Percentiles rank a stretch among this genome's conserved stretches.
phyloP scores from a whole-genome alignment of 2,329 filamentous ascomycete genomes.

The Ceratocystis albifundus region DNA sequence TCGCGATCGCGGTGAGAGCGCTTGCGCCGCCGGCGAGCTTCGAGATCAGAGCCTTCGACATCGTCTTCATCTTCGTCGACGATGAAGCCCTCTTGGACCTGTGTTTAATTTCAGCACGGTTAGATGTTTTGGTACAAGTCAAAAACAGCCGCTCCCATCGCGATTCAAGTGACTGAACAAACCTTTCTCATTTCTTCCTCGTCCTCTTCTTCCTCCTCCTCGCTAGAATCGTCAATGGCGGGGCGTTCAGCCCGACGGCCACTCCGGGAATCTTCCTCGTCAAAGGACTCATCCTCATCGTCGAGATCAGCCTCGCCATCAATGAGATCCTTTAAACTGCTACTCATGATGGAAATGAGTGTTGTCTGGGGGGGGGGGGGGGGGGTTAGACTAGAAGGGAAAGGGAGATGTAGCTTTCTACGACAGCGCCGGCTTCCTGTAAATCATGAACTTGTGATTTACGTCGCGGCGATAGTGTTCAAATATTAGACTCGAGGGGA shows the following conservation, averaged over 20 bases:
- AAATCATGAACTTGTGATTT: not conserved
- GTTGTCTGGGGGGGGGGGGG: too few relatives aligned
- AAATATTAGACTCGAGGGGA: not conserved
- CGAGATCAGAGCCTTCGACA: constrained; percentile 50
- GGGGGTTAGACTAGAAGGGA: not conserved
- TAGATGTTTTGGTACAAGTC: constrained; percentile 10
- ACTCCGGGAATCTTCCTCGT: constrained; percentile 53
- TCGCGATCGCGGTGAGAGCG: constrained; percentile 64
- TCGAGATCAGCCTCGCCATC: constrained; percentile 78
- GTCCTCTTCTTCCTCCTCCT: constrained; percentile 86
- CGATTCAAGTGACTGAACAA: constrained; percentile 22
- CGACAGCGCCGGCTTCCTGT: not conserved
- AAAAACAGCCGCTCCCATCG: not conserved
- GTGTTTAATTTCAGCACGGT: constrained; percentile 8
- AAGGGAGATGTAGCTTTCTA: not conserved
- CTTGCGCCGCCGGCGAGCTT: constrained; percentile 57
- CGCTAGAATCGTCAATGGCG: constrained; percentile 59
- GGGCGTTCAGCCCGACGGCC: constrained; percentile 9
- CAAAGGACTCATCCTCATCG: constrained; percentile 72
- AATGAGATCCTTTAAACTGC: constrained; percentile 62
- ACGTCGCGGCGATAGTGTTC: not conserved
- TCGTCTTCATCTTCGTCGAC: constrained; percentile 80
- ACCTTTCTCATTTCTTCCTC: constrained; percentile 77
- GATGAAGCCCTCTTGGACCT: constrained; percentile 93
- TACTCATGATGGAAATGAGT: constrained; percentile 39